Conservation (phyloP, 208 protist species). For the Eutreptiella sp. region DNA sequence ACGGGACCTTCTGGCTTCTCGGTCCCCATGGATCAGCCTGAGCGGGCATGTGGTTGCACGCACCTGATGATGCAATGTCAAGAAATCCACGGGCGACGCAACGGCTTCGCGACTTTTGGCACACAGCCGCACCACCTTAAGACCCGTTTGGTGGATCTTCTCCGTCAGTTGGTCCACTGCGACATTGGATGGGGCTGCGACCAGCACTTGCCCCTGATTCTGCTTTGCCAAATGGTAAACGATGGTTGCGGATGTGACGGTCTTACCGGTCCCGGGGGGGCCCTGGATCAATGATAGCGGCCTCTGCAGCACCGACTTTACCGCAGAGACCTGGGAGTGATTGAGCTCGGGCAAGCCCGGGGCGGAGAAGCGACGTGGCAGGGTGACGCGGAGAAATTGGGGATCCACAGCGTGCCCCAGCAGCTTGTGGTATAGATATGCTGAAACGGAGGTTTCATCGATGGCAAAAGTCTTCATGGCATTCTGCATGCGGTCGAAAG, state of each 20-base stretch:
- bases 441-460: conserved; percentile 59
- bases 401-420: conserved; percentile 71
- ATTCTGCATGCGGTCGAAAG: conserved; percentile 73
- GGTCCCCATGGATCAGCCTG: no score
- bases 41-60: no score
- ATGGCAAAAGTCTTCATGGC: conserved; percentile 77
- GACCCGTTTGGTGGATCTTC: conserved; percentile 82
- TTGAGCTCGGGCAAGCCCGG: conserved; percentile 79
- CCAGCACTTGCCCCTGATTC: conserved; percentile 42
- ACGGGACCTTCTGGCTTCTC: no score
- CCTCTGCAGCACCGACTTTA: conserved; percentile 65
- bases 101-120: conserved; percentile 79
- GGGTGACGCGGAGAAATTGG: conserved; percentile 6
- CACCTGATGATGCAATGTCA: conserved; percentile 84
- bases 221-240: conserved; percentile 79
- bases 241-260: conserved; percentile 86
- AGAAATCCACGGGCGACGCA: conserved; percentile 58
- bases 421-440: conserved; percentile 81
- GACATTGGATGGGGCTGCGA: conserved; percentile 89
- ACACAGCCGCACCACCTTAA: conserved; percentile 87
- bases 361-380: conserved; percentile 43
- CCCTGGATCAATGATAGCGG: conserved; percentile 82
- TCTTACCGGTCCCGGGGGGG: conserved; percentile 96
- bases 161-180: conserved; percentile 93
- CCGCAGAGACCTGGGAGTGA: conserved; percentile 65